Conservation (phyloP, 352 stramenopile species). For the Globisporangium barbulae region DNA sequence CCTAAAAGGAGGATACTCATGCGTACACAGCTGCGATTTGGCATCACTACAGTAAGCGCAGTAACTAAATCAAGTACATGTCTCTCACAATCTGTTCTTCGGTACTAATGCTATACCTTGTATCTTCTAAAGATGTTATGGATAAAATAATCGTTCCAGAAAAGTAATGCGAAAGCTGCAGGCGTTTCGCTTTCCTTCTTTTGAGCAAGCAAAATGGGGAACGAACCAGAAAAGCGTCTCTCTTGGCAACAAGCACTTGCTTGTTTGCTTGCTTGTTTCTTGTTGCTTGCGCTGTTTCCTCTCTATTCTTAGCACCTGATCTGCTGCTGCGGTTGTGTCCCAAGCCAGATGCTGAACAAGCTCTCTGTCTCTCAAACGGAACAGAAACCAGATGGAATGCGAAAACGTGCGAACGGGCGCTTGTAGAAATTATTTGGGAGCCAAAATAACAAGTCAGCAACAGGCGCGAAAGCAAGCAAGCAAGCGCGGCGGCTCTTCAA, state of each 20-base stretch:
- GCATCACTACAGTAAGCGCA: background rate
- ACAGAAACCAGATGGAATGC: background rate
- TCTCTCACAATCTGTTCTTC: too few relatives aligned
- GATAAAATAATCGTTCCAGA: background rate
- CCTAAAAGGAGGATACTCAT: background rate
- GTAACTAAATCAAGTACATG: background rate
- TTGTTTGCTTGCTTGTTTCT: too few relatives aligned
- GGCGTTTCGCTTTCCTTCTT: background rate
- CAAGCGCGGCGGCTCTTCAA: too few relatives aligned
- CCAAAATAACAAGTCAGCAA: background rate
- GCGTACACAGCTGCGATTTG: background rate
- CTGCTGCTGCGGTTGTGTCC: background rate
- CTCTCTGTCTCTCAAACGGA: background rate
- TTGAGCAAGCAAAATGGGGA: background rate
- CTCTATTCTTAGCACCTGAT: background rate
- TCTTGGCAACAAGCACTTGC: background rate
- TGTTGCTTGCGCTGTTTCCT: background rate
- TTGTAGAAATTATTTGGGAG: background rate
- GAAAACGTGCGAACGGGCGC: background rate
- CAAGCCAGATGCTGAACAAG: slow-evolving; percentile 1
- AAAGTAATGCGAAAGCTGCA: background rate
- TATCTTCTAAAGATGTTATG: background rate
- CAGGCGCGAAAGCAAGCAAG: too few relatives aligned
- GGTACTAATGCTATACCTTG: background rate
- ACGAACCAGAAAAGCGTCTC: background rate